A percentile compares a stretch with the other conserved stretches of the same genome.
Evolutionary conservation across 2,329 filamentous ascomycete species (phyloP).

Genomic region (Phialemoniopsis sp.): DNA sequence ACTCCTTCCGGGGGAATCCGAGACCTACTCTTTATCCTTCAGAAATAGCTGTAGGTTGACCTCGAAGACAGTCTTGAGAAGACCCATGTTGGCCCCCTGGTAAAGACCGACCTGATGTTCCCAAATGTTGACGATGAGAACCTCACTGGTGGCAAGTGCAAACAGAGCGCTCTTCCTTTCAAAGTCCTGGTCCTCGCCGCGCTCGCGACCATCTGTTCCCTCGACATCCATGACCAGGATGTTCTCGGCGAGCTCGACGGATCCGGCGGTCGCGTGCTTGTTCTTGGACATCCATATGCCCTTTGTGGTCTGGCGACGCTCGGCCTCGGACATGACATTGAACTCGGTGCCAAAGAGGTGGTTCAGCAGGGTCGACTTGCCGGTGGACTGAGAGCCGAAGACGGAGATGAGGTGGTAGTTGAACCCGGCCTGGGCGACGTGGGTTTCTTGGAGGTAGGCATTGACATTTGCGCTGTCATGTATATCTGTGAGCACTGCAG

Average conservation of each 20-base stretch:
- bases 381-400: constrained; percentile 97
- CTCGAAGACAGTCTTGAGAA: constrained; percentile 98
- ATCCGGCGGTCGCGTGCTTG: constrained; percentile 56
- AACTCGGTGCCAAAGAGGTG: constrained; percentile 93
- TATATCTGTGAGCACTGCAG: constrained; percentile 8
- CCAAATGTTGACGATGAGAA: constrained; percentile 98
- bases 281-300: constrained; percentile 99
- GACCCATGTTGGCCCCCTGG: constrained; percentile 97
- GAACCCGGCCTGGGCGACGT: constrained; percentile 86
- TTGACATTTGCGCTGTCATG: constrained; percentile 65
- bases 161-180: constrained; percentile 98
- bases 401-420: constrained; percentile 99
- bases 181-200: constrained; percentile 97
- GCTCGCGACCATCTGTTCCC: constrained; percentile 91
- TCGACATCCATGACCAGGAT: constrained; percentile 99
- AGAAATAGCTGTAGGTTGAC: constrained; percentile 96
- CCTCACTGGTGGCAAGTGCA: constrained; percentile 93
- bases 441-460: constrained; percentile 75
- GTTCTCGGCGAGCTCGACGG: constrained; percentile 81
- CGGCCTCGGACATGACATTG: constrained; percentile 94
- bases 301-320: constrained; percentile 95
- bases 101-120: constrained; percentile 98
- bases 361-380: constrained; percentile 96
- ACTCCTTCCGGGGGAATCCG: neutral
- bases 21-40: constrained; percentile 81